Conservation (phyloP, 1,139 yeast genomes). For the Blastobotrys persicus region DNA sequence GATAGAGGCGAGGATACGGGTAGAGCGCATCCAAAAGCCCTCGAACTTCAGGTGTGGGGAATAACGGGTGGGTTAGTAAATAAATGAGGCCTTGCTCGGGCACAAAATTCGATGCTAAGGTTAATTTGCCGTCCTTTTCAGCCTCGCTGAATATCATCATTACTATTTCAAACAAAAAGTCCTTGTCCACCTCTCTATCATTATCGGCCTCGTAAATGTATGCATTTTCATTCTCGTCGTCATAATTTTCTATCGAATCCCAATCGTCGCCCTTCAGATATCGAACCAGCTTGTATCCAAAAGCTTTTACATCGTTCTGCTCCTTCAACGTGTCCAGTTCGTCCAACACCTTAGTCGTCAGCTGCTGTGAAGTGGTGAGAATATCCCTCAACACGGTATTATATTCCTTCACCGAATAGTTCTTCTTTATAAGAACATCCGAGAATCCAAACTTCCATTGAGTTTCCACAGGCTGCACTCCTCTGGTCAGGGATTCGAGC, state of each 20-base stretch:
- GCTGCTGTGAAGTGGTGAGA: constrained; percentile 20
- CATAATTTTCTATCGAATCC: constrained; percentile 15
- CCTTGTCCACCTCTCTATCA: constrained; percentile 65
- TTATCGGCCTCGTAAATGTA: constrained; percentile 58
- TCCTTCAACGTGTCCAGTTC: constrained; percentile 31
- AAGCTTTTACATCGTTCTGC: constrained; percentile 22
- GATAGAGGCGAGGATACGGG: constrained; percentile 58
- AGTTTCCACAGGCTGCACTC: constrained; percentile 38
- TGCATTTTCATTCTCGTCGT: constrained; percentile 21
- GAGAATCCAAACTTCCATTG: constrained; percentile 24
- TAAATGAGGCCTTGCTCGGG: constrained; percentile 68
- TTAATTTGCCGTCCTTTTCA: constrained; percentile 16
- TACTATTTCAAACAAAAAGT: constrained; percentile 52
- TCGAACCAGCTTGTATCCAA: constrained; percentile 30
- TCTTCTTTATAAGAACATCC: constrained; percentile 28
- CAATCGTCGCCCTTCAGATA: constrained; percentile 32
- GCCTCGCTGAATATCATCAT: constrained; percentile 41
- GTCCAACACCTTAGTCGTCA: constrained; percentile 27
- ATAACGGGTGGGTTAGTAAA: constrained; percentile 80
- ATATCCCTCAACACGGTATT: constrained; percentile 26
- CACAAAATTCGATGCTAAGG: constrained; percentile 31
- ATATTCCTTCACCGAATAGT: constrained; percentile 23
- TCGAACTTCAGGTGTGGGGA: constrained; percentile 58
- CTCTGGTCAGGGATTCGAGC: constrained; percentile 70
- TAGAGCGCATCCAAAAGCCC: constrained; percentile 54